Conservation (phyloP, 371 early-diverging fungal genomes). For the Rhizopus arrhizus region DNA sequence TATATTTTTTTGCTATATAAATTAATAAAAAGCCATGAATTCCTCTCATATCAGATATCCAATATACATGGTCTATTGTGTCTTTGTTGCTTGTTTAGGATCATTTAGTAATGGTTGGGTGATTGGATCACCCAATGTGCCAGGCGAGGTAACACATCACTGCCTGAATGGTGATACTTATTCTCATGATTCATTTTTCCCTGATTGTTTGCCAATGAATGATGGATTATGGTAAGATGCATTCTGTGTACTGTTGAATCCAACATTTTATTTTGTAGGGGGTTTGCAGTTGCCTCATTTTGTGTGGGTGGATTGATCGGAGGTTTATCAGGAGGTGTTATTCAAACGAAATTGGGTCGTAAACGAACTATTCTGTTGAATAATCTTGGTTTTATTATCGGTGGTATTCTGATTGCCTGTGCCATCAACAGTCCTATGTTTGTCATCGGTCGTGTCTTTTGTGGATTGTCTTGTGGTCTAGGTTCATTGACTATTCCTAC, state of each 20-base stretch:
- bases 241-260: conserved; percentile 67
- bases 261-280: conserved; percentile 53
- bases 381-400: conserved; percentile 64
- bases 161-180: conserved; percentile 26
- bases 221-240: conserved; percentile 23
- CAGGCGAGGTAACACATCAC: conserved; percentile 35
- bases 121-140: conserved; percentile 55
- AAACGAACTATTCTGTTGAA: conserved; percentile 62
- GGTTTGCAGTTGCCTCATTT: conserved; percentile 67
- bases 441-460: conserved; percentile 74
- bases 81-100: conserved; percentile 40
- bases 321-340: conserved; percentile 60
- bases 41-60: conserved; percentile 40
- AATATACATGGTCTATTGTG: conserved; percentile 46
- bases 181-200: conserved; percentile 14
- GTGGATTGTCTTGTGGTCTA: conserved; percentile 82
- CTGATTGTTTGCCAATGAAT: conserved; percentile 40
- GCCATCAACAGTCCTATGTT: conserved; percentile 61
- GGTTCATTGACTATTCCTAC: conserved; percentile 77
- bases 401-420: conserved; percentile 62
- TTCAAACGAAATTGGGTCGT: conserved; percentile 68
- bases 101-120: conserved; percentile 52
- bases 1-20: neutral
- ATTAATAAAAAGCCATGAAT: conserved; percentile 28
- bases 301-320: conserved; percentile 78